Evolutionary conservation across 371 early-diverging fungal species (phyloP).

Genomic region (Sporodiniella umbellata): DNA sequence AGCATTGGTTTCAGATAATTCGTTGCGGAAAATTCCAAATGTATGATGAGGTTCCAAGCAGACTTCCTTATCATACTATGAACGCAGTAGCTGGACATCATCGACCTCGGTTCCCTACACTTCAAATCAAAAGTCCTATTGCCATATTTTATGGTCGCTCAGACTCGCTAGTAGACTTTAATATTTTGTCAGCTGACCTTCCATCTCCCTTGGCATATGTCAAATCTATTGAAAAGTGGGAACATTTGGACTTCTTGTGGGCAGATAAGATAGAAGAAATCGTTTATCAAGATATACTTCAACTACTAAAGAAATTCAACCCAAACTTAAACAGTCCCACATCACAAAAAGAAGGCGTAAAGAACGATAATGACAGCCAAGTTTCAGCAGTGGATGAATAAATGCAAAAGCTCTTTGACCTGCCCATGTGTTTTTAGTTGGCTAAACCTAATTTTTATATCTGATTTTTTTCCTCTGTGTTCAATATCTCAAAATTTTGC

Average conservation of each 20-base stretch:
- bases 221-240: constrained; percentile 67
- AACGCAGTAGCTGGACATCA: constrained; percentile 50
- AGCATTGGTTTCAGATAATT: constrained; percentile 95
- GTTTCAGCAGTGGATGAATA: too few relatives aligned
- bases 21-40: constrained; percentile 85
- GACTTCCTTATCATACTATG: constrained; percentile 54
- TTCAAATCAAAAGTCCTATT: constrained; percentile 80
- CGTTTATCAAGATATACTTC: constrained; percentile 46
- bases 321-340: constrained; percentile 6
- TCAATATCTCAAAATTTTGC: too few relatives aligned
- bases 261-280: constrained; percentile 55
- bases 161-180: constrained; percentile 81
- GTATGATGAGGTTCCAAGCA: constrained; percentile 84
- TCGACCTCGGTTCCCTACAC: constrained; percentile 72
- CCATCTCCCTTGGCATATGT: constrained; percentile 56
- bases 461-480: too few relatives aligned
- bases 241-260: constrained; percentile 83
- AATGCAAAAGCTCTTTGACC: too few relatives aligned
- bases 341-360: constrained; percentile 10
- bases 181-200: constrained; percentile 55
- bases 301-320: constrained; percentile 36
- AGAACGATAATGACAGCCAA: constrained; percentile 1
- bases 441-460: too few relatives aligned
- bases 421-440: too few relatives aligned
- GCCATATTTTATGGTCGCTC: constrained; percentile 89